These are phyloP conservation scores for Gossypioides kirkii DNA, from an alignment of 345 rosid genomes.

Conservation along the genomic window DNA sequence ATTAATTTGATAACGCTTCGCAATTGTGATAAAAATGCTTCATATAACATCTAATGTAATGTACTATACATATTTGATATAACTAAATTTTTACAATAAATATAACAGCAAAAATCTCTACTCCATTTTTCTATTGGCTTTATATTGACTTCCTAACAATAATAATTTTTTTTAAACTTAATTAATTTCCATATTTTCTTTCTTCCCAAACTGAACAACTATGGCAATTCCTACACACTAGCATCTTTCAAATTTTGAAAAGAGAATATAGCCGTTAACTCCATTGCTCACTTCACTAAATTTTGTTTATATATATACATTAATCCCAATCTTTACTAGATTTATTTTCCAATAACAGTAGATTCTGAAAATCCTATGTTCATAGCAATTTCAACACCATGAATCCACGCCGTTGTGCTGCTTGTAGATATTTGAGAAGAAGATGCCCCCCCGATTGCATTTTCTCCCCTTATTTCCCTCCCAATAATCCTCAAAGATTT, in stretches of 20 bases:
- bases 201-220: neutral
- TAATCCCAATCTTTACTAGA: neutral
- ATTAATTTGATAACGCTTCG: no score
- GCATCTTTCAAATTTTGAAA: neutral
- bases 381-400: conserved; percentile 4
- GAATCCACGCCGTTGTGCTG: conserved; percentile 46
- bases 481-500: no score
- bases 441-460: conserved; percentile 59
- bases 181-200: neutral
- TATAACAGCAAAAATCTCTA: neutral
- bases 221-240: neutral
- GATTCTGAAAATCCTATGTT: conserved; percentile 12
- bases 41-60: no score
- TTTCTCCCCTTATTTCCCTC: conserved; percentile 61
- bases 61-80: no score
- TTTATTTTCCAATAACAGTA: neutral
- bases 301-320: neutral
- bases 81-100: no score
- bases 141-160: no score
- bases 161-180: no score
- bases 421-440: conserved; percentile 67
- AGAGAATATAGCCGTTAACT: conserved; percentile 32
- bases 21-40: no score
- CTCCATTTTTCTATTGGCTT: neutral
- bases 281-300: neutral